These are phyloP conservation scores for Pseudotulostoma volvatum DNA, from an alignment of 495 filamentous ascomycete genomes.

Conservation along the genomic window DNA sequence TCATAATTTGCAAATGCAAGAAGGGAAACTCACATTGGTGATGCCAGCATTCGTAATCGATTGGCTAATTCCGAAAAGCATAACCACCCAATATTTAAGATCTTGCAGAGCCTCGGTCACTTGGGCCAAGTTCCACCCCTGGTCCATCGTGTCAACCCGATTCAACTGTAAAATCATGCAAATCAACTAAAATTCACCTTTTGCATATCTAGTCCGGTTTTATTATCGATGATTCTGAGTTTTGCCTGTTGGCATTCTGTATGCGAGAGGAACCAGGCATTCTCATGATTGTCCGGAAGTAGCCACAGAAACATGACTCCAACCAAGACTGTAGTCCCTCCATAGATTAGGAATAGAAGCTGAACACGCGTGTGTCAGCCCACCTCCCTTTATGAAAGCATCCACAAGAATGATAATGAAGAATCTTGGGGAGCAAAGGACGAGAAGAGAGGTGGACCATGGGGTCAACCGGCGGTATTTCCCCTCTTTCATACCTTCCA, in stretches of 20 bases:
- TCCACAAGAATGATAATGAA: too few relatives aligned
- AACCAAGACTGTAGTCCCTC: background rate
- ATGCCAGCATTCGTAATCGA: constrained; percentile 2
- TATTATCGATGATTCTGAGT: background rate
- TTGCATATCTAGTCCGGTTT: background rate
- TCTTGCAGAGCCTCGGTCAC: background rate
- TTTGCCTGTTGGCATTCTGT: background rate
- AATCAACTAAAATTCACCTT: constrained; percentile 1
- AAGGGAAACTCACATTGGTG: too few relatives aligned
- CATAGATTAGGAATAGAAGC: constrained; percentile 1
- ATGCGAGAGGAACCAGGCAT: constrained; percentile 1
- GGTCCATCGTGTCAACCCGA: too few relatives aligned
- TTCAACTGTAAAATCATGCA: too few relatives aligned
- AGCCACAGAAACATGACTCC: background rate
- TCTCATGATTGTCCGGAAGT: background rate
- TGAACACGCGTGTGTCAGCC: too few relatives aligned
- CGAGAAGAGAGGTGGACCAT: too few relatives aligned
- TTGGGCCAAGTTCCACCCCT: constrained; percentile 1
- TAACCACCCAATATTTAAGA: constrained; percentile 1
- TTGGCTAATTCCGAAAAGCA: background rate
- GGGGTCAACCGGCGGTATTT: background rate
- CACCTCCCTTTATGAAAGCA: too few relatives aligned
- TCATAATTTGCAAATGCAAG: too few relatives aligned
- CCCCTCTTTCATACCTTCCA: background rate
- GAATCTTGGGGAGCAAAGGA: too few relatives aligned